Base-by-base conservation (phyloP, 805 yeast species). In the Ogataea nitratoaversa region DNA sequence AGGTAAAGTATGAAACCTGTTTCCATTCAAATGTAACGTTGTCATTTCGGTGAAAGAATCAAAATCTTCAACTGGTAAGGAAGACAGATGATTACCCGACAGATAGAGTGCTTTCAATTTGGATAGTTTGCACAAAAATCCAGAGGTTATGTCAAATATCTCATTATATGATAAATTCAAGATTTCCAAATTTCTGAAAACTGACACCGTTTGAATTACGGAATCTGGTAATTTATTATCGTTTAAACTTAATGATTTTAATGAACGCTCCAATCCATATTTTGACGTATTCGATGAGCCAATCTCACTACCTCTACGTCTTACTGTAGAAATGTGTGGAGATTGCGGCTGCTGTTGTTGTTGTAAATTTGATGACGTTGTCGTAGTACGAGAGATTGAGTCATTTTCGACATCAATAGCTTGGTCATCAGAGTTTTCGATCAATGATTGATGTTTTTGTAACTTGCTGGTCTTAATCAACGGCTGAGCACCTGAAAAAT, bases 141-240 rank as follows among this genome's bases (percentile, higher is more conserved):
- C 87, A 16, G 68, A 62, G 0, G 96, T 95, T 20, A 91, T 76
- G 50, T 91, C 98, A 27, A 82, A 65, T 24, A 93, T 62, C 47
- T 82, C 90, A 54, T 93, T 93, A 60, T 91, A 91, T 0, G 95
- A 78, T 40, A 93, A 60, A 52, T 91, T 89, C 50, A 93, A 67
- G 1, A 72, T 59, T 43, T 73, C 75, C 47, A 93, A 62, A 36
- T 79, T 75, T 1, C 66, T 57, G 46, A 86, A 72, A 35, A 72
- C 63, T 5, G 85, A 74, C 24, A 93, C 66, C 3, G 77, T 70
- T 39, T 82, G 83, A 62, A 90, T 81, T 44, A 82, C 77, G 5
- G 82, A 83, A 55, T 91, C 96, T 19, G 72, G 74, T 25, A 93
- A 71, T 47, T 88, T 80, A 59, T 93, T 93, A 57, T 91, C 98